A percentile compares a stretch with the other conserved stretches of the same genome.
Evolutionary conservation across 2,329 filamentous ascomycete genomes (phyloP).

Genomic region (Fusarium floridanum): DNA sequence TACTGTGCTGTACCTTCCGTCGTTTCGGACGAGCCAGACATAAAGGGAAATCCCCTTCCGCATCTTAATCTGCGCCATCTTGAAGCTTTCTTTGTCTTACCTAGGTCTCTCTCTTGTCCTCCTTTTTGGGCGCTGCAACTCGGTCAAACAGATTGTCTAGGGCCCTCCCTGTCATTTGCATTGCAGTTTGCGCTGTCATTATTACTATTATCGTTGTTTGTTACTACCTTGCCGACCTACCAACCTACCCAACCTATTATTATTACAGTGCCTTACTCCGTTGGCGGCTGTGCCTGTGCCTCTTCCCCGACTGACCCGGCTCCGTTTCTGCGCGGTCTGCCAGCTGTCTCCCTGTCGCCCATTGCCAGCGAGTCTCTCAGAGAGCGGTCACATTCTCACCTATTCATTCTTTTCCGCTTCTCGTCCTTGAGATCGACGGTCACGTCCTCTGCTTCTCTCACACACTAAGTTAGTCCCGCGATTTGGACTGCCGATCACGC

Average conservation of each 20-base stretch:
- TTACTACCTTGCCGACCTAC: background rate
- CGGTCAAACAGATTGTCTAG: constrained; percentile 1
- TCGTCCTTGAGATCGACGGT: constrained; percentile 19
- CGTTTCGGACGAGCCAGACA: constrained; percentile 37
- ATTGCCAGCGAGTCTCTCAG: constrained; percentile 12
- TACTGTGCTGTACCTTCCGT: constrained; percentile 13
- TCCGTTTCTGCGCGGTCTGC: constrained; percentile 6
- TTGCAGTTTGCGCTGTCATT: constrained; percentile 9
- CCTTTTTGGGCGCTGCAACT: constrained; percentile 3
- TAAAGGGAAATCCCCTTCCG: constrained; percentile 42
- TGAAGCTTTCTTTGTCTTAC: constrained; percentile 7
- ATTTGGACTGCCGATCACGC: constrained; percentile 41
- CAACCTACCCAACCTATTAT: background rate
- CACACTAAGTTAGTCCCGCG: constrained; percentile 25
- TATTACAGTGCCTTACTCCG: constrained; percentile 3
- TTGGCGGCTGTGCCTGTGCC: constrained; percentile 10
- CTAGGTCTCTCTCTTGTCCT: constrained; percentile 1
- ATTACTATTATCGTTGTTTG: constrained; percentile 10
- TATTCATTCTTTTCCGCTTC: constrained; percentile 3
- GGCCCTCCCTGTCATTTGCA: constrained; percentile 2
- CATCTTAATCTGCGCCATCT: constrained; percentile 22
- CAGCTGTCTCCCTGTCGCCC: constrained; percentile 15
- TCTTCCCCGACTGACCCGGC: constrained; percentile 8
- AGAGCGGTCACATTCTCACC: constrained; percentile 2
- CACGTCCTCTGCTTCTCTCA: constrained; percentile 15